Base-by-base conservation (phyloP, 305 asterid genomes). In the Solanum hybrid region DNA sequence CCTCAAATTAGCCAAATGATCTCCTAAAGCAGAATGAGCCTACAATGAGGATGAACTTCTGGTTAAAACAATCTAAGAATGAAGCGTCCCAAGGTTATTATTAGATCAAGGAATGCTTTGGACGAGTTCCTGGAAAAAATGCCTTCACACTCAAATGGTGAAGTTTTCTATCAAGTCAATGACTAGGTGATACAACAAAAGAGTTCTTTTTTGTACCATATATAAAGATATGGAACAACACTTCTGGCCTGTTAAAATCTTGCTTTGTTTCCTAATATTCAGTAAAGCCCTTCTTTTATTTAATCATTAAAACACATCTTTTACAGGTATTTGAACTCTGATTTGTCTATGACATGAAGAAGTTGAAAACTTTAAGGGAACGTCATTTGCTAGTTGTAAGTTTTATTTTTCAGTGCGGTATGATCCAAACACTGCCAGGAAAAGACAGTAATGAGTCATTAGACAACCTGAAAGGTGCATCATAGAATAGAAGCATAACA, bases 1-100 rank as follows among this genome's bases (percentile, higher is more conserved):
- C 61, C 94, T 97, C 86, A 93, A 76, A 79, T 89, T 94, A 87
- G 91, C 97, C 84, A 80, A 79, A 29, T 94, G 89, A 91, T 83
- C 91, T 8, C 73, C 78, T 26, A 90, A 88, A 91, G 92, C 90
- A 20, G 90, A 91, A 31, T 89, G 88, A 86, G 29, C 87, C 87
- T 79, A 36, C 37, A 41, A 87, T 12, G 39, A 86, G 68, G 76
- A 27, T 41, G 72, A 33, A 33, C 41, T 33, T 33, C 45, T 33
- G 80, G 80, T 77, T 32, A 77, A 15, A 31, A 15, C 51, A 34
- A 79, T 79, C 84, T 34, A 79, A 10, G 84, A 79, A 33, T 34
- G 51, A 20, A 79, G 51, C 2, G 2, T 81, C 17, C 72, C 72
- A 41, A 41, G 9, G 87, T 41, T 82, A 82, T 27, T 82, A 41